Evolutionary conservation across 2,329 filamentous ascomycete genomes (phyloP).

Genomic region (Pochonia chlamydosporia): DNA sequence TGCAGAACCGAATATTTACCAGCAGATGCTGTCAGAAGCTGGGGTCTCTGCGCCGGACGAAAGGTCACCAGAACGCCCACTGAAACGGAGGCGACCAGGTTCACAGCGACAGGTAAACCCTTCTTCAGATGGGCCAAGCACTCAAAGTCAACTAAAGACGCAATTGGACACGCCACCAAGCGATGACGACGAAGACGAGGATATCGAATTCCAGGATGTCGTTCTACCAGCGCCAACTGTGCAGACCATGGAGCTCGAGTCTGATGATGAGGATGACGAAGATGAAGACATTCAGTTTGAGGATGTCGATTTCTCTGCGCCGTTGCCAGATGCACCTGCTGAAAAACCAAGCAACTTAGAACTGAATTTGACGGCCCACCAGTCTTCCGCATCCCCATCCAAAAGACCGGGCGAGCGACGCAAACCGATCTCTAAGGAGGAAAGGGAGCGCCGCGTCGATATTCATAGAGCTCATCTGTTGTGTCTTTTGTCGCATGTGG

Average conservation of each 20-base stretch:
- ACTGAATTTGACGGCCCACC: slow-evolving; percentile 47
- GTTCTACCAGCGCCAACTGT: slow-evolving; percentile 39
- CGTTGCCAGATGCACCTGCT: slow-evolving; percentile 16
- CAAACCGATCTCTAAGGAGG: slow-evolving; percentile 48
- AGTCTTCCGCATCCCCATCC: slow-evolving; percentile 23
- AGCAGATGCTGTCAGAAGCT: slow-evolving; percentile 44
- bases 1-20: slow-evolving; percentile 36
- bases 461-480: slow-evolving; percentile 85
- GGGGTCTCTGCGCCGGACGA: slow-evolving; percentile 26
- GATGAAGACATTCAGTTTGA: slow-evolving; percentile 41
- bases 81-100: slow-evolving; percentile 30
- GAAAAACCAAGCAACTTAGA: slow-evolving; percentile 34
- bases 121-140: not conserved
- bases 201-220: slow-evolving; percentile 46
- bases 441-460: slow-evolving; percentile 55
- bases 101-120: not conserved
- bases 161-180: not conserved
- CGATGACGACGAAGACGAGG: slow-evolving; percentile 31
- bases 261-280: slow-evolving; percentile 37
- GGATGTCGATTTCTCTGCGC: slow-evolving; percentile 37
- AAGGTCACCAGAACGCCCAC: slow-evolving; percentile 30
- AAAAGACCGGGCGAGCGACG: slow-evolving; percentile 34
- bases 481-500: slow-evolving; percentile 72
- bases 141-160: too few species aligned
- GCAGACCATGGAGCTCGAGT: slow-evolving; percentile 46